These are phyloP conservation scores for grape (Vitis vinifera) DNA, from an alignment of 164 flowering plant species.

Conservation along the genomic window DNA sequence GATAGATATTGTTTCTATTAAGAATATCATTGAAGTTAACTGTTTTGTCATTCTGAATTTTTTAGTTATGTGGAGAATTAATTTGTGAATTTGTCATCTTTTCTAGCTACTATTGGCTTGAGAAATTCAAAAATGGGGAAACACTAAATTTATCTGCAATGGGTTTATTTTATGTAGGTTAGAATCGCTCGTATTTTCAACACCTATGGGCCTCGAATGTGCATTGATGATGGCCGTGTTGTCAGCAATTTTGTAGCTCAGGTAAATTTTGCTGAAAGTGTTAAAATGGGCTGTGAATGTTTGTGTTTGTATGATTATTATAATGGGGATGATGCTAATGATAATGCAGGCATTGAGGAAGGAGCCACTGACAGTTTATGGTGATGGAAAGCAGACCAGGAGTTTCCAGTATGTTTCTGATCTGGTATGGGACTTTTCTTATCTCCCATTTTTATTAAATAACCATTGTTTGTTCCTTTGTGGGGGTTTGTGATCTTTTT, in stretches of 20 bases:
- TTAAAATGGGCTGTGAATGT: too few relatives aligned
- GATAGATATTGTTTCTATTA: not conserved
- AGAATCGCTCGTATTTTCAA: constrained; percentile 96
- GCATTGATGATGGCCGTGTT: constrained; percentile 96
- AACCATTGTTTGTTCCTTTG: not conserved
- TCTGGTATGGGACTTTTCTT: constrained; percentile 47
- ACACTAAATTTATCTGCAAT: too few relatives aligned
- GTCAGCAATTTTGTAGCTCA: constrained; percentile 97
- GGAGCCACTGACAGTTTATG: constrained; percentile 93
- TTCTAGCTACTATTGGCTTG: too few relatives aligned
- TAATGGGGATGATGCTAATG: not conserved
- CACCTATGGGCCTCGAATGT: constrained; percentile 96
- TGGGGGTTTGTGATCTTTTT: not conserved
- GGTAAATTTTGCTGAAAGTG: constrained; percentile 33
- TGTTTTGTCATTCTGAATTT: too few relatives aligned
- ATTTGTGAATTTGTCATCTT: too few relatives aligned
- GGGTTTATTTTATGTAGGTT: constrained; percentile 47
- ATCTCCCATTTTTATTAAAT: not conserved
- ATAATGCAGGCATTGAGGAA: constrained; percentile 82
- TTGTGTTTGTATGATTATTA: not conserved
- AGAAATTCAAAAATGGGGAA: too few relatives aligned
- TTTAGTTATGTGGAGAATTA: too few relatives aligned
- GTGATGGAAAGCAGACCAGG: constrained; percentile 98
- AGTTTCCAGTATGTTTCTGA: constrained; percentile 98
- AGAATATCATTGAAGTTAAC: not conserved